Percentiles rank a stretch among this genome's conserved stretches.
These are phyloP conservation scores for Ophiostoma sp. DNA, from an alignment of 2,329 filamentous ascomycete species.

Conservation along the genomic window DNA sequence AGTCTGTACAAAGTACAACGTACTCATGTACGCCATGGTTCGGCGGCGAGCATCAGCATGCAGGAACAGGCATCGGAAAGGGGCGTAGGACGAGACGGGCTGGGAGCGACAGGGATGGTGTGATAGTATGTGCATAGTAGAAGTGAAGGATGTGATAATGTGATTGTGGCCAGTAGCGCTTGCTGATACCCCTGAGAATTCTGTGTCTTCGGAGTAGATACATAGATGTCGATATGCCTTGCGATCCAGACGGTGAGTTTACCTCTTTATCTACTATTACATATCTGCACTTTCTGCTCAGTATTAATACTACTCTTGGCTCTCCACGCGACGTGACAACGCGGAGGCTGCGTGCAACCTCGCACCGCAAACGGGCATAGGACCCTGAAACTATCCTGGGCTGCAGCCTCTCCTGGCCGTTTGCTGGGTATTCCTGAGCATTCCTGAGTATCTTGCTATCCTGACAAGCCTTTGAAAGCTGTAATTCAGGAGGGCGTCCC, in stretches of 20 bases:
- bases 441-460: too few species aligned
- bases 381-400: neutral
- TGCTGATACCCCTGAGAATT: neutral
- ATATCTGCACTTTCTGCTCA: too few species aligned
- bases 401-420: neutral
- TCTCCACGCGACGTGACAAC: conserved; percentile 5
- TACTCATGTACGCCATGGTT: neutral
- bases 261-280: too few species aligned
- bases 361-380: neutral
- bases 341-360: neutral
- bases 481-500: conserved; percentile 11
- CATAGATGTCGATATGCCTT: too few species aligned
- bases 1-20: too few species aligned
- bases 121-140: neutral
- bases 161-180: neutral
- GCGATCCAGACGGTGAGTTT: too few species aligned
- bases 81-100: conserved; percentile 2
- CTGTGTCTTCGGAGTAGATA: neutral
- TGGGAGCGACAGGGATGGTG: conserved; percentile 4
- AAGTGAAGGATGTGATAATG: neutral
- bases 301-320: neutral
- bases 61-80: conserved; percentile 10
- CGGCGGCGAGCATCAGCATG: conserved; percentile 1
- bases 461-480: neutral
- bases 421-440: too few species aligned